These are phyloP conservation scores for Acorus gramineus DNA, from an alignment of 106 monocot species.

Conservation along the genomic window DNA sequence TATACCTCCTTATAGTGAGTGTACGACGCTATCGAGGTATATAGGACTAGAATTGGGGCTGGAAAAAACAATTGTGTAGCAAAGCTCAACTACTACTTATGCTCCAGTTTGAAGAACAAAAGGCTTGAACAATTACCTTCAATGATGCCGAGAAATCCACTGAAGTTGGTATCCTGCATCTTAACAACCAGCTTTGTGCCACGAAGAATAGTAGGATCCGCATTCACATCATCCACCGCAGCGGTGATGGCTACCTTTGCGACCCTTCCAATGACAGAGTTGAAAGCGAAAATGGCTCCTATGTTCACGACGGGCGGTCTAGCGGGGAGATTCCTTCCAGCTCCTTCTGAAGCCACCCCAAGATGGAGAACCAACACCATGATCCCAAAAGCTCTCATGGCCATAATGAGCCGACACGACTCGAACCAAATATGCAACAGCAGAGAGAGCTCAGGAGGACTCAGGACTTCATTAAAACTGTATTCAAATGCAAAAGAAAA, in stretches of 20 bases:
- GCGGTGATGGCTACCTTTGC: conserved; percentile 59
- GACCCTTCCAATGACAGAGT: conserved; percentile 62
- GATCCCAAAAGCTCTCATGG: conserved; percentile 3
- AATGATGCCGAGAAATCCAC: conserved; percentile 34
- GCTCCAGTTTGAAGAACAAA: no score
- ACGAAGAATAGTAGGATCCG: conserved; percentile 35
- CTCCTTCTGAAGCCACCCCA: conserved; percentile 10
- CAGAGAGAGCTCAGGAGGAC: conserved; percentile 9
- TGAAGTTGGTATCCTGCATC: conserved; percentile 43
- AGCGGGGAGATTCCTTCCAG: conserved; percentile 16
- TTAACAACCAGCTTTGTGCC: conserved; percentile 50
- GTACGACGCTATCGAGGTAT: no score
- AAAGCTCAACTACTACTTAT: no score
- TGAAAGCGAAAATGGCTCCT: conserved; percentile 60
- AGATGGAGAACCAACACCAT: conserved; percentile 11
- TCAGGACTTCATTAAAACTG: no score
- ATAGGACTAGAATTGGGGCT: no score
- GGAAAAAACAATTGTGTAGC: no score
- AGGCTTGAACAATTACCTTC: conserved; percentile 30
- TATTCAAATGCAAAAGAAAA: no score
- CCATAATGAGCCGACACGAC: conserved; percentile 8
- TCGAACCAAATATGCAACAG: background rate
- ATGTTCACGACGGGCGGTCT: conserved; percentile 47
- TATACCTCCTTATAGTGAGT: no score
- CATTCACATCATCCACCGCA: conserved; percentile 56